Base-by-base conservation (phyloP, 768 basidiomycete genomes). In the Termitomyces sp. region DNA sequence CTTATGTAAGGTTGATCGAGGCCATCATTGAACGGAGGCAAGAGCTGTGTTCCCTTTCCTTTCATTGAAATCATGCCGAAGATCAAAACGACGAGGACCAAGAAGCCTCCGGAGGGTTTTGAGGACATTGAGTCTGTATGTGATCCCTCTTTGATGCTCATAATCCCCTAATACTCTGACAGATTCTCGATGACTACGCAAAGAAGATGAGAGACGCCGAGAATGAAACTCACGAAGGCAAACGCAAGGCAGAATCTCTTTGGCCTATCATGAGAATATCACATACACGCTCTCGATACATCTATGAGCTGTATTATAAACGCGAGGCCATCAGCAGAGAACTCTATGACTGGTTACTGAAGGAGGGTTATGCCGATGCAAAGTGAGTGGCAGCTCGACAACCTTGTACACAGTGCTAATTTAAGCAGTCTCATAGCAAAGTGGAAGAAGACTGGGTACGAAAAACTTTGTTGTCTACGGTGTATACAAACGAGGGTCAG, bases 201-300 rank as follows among this genome's bases (percentile, higher is more conserved):
- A 92, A 94, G 78, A 98, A 97, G 78, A 99, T 99, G 97, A 80
- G 97, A 54, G 97, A 99, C 72, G 97, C 91, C 1, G 97, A 99
- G 79, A 97, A 95, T 67, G 97, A 99, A 74, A 86, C 88, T 1
- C 97, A 99, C 70, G 97, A 99, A 70, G 97, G 97, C 60, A 98
- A 99, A 71, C 91, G 94, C 69, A 94, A 90, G 72, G 83, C 87
- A 26, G 93, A 94, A 73, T 89, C 89, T 5, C 71, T 94, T 40
- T 95, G 97, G 96, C 94, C 96, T 43, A 97, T 99, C 59, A 98
- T 98, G 94, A 86, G 94, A 37, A 94, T 98, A 67, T 90, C 93
- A 19, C 97, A 99, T 73, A 89, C 95, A 10, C 87, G 97, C 41
- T 96, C 95, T 45, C 80, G 94, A 63, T 98, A 98, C 72, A 92